A percentile compares a stretch with the other conserved stretches of the same genome.
Evolutionary conservation across 305 asterid genomes (phyloP).

Genomic region (Fraxinus sp.): DNA sequence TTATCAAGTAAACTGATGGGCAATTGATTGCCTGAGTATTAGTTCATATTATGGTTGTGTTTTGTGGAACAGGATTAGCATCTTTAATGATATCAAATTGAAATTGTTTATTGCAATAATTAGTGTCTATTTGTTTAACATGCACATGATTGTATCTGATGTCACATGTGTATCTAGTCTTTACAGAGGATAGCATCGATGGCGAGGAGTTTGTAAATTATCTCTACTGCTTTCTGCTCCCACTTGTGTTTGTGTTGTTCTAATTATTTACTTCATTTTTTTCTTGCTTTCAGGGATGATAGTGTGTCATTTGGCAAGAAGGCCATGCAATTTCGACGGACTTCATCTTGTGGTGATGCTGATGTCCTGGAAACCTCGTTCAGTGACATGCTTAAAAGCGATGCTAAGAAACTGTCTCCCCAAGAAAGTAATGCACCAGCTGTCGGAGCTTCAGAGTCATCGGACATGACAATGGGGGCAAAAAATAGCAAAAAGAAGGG

Average conservation of each 20-base stretch:
- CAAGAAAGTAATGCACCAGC: conserved; percentile 45
- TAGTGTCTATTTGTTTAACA: not conserved
- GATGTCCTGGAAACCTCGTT: conserved; percentile 88
- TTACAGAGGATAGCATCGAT: not conserved
- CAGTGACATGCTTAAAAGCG: conserved; percentile 96
- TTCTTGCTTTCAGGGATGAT: not conserved
- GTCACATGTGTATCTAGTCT: not conserved
- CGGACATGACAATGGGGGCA: conserved; percentile 45
- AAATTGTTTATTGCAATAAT: not conserved
- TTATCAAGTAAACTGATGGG: not conserved
- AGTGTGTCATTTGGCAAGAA: conserved; percentile 38
- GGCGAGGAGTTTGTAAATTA: not conserved
- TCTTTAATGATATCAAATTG: not conserved
- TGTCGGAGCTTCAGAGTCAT: conserved; percentile 38
- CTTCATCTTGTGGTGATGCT: conserved; percentile 74
- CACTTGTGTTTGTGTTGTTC: not conserved
- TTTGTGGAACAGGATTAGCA: not conserved
- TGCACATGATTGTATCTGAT: not conserved
- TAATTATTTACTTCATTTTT: not conserved
- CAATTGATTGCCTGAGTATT: not conserved
- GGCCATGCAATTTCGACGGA: conserved; percentile 59
- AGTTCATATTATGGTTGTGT: not conserved
- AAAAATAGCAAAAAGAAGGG: conserved; percentile 84
- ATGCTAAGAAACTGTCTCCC: conserved; percentile 51
- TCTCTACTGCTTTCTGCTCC: not conserved